Evolutionary conservation across 169 alveolate species (phyloP), one percentile per base, ranked within the genome.

Genomic region (Eimeria sp.): DNA sequence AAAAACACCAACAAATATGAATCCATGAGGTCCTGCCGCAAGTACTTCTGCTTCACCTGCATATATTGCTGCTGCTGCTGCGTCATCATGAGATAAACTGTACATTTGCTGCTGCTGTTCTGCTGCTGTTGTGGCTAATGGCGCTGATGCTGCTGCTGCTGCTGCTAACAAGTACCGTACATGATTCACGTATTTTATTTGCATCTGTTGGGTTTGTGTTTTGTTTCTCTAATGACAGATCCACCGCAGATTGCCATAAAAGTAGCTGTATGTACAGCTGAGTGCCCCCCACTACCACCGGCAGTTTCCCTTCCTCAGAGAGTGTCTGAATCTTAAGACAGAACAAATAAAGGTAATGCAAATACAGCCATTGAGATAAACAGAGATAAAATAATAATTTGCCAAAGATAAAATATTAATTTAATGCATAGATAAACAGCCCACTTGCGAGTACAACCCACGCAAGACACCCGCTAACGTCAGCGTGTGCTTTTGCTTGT

Each of bases 271-370:
- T 34, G 30, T 92, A 92, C 73, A 92, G 95, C 95, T 92, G 95
- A 40, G 95, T 92, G 76, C 95, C 95, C 61, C 95, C 95, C 57
- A 92, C 95, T 27, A 92, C 95, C 49, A 92, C 82, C 43, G 95
- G 95, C 84, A 92, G 57, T 10, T 57, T 76, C 5, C 95, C 95
- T 20, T 49, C 45, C 14, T 78, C 67, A 14, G 25, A 22, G 25
- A 92, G 91, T 27, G 83, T 40, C 30, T 43, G 57, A 3, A 92
- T 78, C 95, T 92, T 82, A 25, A 78, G 43, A 51, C 40, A 34
- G n/a, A 13, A 47, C 70, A 6, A 0, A 47, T 61, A 34, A 34
- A 34, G 40, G 40, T 2, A 34, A 34, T 34, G 40, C 40, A 34
- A 34, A 34, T 34, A 34, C 40, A 34, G 40, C 40, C 61, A 54